phyloP scores from a whole-genome alignment of 2,329 filamentous ascomycete genomes.

The Apiospora marii region DNA sequence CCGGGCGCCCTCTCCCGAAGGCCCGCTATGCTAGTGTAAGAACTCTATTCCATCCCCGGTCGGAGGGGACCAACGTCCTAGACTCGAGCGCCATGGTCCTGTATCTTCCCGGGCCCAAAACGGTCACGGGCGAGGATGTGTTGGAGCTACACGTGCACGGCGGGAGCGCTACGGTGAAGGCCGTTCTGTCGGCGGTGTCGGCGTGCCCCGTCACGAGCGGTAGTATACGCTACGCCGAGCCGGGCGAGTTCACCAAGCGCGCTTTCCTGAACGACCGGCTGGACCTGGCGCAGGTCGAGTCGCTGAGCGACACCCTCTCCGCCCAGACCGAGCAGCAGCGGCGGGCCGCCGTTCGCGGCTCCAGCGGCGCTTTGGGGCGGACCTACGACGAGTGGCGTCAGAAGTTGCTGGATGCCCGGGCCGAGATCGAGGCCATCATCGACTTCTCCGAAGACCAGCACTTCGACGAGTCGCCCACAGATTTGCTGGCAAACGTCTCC shows the following conservation, averaged over 20 bases:
- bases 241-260: slow-evolving; percentile 92
- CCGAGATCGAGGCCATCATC: slow-evolving; percentile 93
- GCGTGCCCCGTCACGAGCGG: slow-evolving; percentile 45
- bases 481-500: slow-evolving; percentile 75
- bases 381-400: slow-evolving; percentile 86
- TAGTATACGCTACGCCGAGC: slow-evolving; percentile 84
- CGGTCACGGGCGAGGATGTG: slow-evolving; percentile 91
- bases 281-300: slow-evolving; percentile 83
- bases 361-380: slow-evolving; percentile 71
- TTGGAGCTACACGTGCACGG: slow-evolving; percentile 96
- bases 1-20: slow-evolving; percentile 51
- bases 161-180: slow-evolving; percentile 85
- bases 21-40: slow-evolving; percentile 74
- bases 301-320: slow-evolving; percentile 67
- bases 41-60: slow-evolving; percentile 68
- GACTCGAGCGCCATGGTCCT: slow-evolving; percentile 84
- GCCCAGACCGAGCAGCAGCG: slow-evolving; percentile 93
- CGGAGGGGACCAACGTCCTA: slow-evolving; percentile 59
- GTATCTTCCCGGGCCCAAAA: slow-evolving; percentile 81
- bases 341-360: slow-evolving; percentile 81
- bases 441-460: slow-evolving; percentile 98
- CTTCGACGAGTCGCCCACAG: slow-evolving; percentile 84
- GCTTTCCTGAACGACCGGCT: slow-evolving; percentile 89
- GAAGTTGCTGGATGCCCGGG: slow-evolving; percentile 79
- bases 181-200: slow-evolving; percentile 81